Percentiles rank a stretch among this genome's conserved stretches.
Evolutionary conservation across 305 asterid species (phyloP).

Genomic region (Fraxinus velutina): DNA sequence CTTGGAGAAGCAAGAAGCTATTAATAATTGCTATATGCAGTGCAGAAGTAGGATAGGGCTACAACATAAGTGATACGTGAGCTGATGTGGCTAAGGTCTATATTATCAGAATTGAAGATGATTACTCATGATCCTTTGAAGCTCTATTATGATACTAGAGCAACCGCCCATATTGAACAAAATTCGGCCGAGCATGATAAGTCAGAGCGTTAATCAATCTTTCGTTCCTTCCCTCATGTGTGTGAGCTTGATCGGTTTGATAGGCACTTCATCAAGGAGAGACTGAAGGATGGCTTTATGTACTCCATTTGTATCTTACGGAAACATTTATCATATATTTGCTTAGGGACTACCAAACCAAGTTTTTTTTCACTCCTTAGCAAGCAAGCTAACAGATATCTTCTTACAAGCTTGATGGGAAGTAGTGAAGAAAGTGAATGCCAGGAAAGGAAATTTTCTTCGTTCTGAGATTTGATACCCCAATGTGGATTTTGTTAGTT

Average conservation of each 20-base stretch:
- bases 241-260: background rate
- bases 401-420: background rate
- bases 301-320: background rate
- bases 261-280: background rate
- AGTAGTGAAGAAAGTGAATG: background rate
- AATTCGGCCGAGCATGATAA: background rate
- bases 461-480: background rate
- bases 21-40: background rate
- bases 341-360: background rate
- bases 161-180: background rate
- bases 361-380: background rate
- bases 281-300: background rate
- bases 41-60: background rate
- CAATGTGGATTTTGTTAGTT: background rate
- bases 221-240: background rate
- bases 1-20: constrained; percentile 2
- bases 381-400: background rate
- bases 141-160: background rate
- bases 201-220: background rate
- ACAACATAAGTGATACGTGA: background rate
- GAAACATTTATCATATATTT: background rate
- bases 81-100: background rate
- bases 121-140: background rate
- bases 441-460: background rate
- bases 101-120: background rate